Evolutionary conservation across 148 eudicot genomes (phyloP).

Genomic region (Rhododendron molle): DNA sequence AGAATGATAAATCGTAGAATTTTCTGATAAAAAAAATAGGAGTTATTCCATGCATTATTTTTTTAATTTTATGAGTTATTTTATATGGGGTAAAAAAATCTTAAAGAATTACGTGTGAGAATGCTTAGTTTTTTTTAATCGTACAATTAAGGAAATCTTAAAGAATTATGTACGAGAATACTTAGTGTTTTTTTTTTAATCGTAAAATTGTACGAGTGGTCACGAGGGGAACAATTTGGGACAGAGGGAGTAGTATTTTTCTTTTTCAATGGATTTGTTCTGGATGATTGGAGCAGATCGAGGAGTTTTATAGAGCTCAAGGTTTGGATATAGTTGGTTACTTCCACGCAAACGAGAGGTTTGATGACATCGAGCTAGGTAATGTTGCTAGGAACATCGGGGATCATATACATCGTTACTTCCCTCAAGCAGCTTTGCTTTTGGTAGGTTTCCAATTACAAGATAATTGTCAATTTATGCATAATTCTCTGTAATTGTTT

Average conservation of each 20-base stretch:
- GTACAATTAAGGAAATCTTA: no score
- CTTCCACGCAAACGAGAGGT: conserved; percentile 90
- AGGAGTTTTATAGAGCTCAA: conserved; percentile 67
- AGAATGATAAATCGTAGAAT: not conserved
- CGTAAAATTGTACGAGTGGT: no score
- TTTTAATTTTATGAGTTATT: not conserved
- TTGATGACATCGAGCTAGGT: conserved; percentile 70
- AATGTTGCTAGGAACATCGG: conserved; percentile 80
- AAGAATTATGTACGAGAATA: not conserved
- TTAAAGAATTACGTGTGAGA: no score
- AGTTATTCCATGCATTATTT: not conserved
- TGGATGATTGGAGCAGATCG: conserved; percentile 45
- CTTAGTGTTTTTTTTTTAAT: not conserved
- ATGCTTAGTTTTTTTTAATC: no score
- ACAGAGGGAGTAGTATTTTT: not conserved
- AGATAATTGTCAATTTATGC: not conserved
- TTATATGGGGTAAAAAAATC: not conserved
- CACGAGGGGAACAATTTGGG: not conserved
- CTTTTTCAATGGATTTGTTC: not conserved
- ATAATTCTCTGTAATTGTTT: not conserved
- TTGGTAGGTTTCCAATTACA: conserved; percentile 37
- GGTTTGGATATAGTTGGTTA: conserved; percentile 87
- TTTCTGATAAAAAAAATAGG: not conserved
- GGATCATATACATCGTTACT: conserved; percentile 75
- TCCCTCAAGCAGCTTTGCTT: conserved; percentile 77